Base-by-base conservation (phyloP, 306 rosid species). In the Prunus salicina region DNA sequence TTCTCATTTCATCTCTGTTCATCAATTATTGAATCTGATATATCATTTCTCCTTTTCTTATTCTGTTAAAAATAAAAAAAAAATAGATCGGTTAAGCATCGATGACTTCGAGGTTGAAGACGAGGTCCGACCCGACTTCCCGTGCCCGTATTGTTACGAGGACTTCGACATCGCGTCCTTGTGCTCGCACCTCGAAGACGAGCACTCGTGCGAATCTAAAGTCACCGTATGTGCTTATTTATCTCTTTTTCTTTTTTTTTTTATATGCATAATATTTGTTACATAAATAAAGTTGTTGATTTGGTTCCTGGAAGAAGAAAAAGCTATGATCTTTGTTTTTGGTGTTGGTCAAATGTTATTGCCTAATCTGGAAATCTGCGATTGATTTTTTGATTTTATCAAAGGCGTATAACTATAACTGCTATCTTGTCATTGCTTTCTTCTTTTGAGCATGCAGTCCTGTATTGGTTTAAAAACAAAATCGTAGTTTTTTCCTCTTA, bases 161-260 rank as follows among this genome's bases (percentile, higher is more conserved):
- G 97, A 92, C 72, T 89, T 96, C 75, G 99, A 96, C 77, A 82
- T 96, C 80, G 87, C 85, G 15, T 91, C 97, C 49, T 83, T 96
- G 81, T 96, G 96, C 74, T 89, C 91, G 78, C 97, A 96, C 77
- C 97, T 96, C 66, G 98, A 92, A 82, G 98, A 92, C 27, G 99
- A 96, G 55, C 98, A 92, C 87, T 69, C 98, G 2, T 91, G 84
- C 86, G 99, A 96, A 81, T 83, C 98, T 9, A 92, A 77, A 90
- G 91, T 82, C 84, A 85, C 97, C 79, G 98, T 95, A 84, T 7
- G 86, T 53, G 3, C 20, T 58, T 32, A 45, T 41, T n/a, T 76
- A 0, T 18, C 3, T 27, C 6, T 66, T 19, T 45, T 41, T 6
- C 10, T 75, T 45, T 52, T 25, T 25, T 24, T 6, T 6, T 34